Base-by-base conservation (phyloP, 495 filamentous ascomycete genomes). In the Talaromyces thailandensis region DNA sequence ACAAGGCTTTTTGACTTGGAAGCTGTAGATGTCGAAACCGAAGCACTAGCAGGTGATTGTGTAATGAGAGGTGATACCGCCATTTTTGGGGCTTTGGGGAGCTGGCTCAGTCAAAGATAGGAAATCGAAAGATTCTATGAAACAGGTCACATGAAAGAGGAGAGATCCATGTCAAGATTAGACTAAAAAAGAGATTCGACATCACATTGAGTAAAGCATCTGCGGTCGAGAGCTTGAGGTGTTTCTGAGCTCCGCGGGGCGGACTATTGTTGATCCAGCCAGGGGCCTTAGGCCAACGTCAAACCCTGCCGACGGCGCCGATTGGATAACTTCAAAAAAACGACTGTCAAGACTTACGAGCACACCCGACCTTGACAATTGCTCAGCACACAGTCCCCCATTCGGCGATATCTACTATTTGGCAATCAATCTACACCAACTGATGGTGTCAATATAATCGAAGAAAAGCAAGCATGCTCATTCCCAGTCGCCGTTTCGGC, bases 401-500 rank as follows among this genome's bases (percentile, higher is more conserved):
- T 5, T 48, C 43, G 6, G 6, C 43, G 21, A 48, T n/a, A 48
- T 1, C 43, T 8, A 2, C 3, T 45, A 3, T 8, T 6, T 21
- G 43, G 9, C 43, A 48, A 21, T 48, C 5, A 18, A 18, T 6
- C 1, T 4, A 48, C 16, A 21, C 4, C 43, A 48, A 48, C 21
- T 48, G 43, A 48, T 48, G 43, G 18, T 48, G 18, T 48, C 16
- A 6, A 18, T 48, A 1, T 48, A 18, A 48, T 48, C 21, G 43
- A 48, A 5, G 4, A 18, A 48, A 48, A 43, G 6, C 26, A 43
- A 31, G 23, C 37, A 76, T 78, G 75, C 67, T 73, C 8, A 64
- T 76, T 68, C 73, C 68, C 63, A 72, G 64, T 64, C 63, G 71
- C 37, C 68, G 60, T 37, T 65, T 76, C 31, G 65, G 68, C 29